Percentiles rank a stretch among this genome's conserved stretches.
Conservation (phyloP, 2,329 filamentous ascomycete genomes). For the Sclerotinia borealis region DNA sequence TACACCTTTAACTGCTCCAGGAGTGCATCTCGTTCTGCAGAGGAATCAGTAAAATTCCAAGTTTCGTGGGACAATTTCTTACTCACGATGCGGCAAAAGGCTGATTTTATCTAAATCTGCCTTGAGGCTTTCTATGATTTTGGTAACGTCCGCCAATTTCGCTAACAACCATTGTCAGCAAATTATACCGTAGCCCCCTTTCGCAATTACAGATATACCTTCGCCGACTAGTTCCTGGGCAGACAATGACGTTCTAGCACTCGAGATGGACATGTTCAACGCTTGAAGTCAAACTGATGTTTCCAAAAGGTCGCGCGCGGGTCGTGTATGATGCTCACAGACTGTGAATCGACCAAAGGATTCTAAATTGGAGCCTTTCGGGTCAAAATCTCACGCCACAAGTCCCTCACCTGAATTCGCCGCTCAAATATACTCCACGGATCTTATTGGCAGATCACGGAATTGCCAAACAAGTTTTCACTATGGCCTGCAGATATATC, state of each 20-base stretch:
- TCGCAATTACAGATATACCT: constrained; percentile 17
- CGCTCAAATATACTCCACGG: not conserved
- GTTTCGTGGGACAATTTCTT: constrained; percentile 10
- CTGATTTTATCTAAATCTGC: constrained; percentile 55
- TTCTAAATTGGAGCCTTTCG: not conserved
- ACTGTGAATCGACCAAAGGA: not conserved
- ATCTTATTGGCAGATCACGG: not conserved
- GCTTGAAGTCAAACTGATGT: not conserved
- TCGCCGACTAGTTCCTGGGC: constrained; percentile 22
- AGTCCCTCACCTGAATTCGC: not conserved
- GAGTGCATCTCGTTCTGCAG: constrained; percentile 53
- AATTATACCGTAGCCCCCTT: not conserved
- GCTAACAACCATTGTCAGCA: constrained; percentile 37
- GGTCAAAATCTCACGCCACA: not conserved
- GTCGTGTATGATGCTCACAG: not conserved
- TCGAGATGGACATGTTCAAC: constrained; percentile 17
- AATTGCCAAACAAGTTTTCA: not conserved
- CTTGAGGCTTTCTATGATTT: constrained; percentile 55
- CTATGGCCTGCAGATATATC: not conserved
- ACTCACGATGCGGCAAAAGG: constrained; percentile 55
- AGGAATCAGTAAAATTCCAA: constrained; percentile 10
- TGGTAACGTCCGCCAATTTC: constrained; percentile 63
- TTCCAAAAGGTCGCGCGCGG: not conserved
- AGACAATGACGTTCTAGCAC: constrained; percentile 19
- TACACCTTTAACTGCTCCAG: constrained; percentile 71